Evolutionary conservation across 2,329 filamentous ascomycete genomes (phyloP).

Genomic region (Dactylellina haptotyla): DNA sequence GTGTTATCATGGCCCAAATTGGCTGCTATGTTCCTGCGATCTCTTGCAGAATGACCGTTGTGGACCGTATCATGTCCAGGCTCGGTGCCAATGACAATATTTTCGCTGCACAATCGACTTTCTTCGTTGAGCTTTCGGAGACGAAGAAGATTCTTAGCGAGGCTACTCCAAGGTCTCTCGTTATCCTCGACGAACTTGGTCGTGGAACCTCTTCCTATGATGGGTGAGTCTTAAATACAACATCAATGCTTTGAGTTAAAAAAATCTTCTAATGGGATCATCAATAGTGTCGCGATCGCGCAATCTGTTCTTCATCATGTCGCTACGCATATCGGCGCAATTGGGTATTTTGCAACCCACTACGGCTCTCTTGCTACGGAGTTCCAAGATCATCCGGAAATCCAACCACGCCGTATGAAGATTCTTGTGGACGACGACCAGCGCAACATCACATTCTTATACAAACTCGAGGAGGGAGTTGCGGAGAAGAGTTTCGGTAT

Average conservation of each 20-base stretch:
- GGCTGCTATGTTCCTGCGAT: conserved; percentile 89
- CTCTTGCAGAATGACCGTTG: conserved; percentile 83
- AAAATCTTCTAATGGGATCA: conserved; percentile 11
- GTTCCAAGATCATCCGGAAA: conserved; percentile 88
- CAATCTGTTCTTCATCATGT: conserved; percentile 98
- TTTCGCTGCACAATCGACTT: conserved; percentile 95
- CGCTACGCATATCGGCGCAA: conserved; percentile 88
- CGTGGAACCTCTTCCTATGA: conserved; percentile 96
- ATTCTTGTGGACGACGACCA: conserved; percentile 89
- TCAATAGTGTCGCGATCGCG: conserved; percentile 83
- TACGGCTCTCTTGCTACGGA: conserved; percentile 94
- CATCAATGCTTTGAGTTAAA: not conserved
- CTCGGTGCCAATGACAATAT: conserved; percentile 99
- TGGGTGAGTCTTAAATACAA: conserved; percentile 61
- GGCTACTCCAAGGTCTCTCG: conserved; percentile 89
- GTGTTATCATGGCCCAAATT: conserved; percentile 96
- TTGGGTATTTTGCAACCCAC: conserved; percentile 97
- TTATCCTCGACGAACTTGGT: conserved; percentile 95
- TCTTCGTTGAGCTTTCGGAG: conserved; percentile 96
- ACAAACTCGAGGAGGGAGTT: conserved; percentile 90
- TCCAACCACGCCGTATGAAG: conserved; percentile 86
- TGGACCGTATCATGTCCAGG: conserved; percentile 98
- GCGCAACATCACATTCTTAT: conserved; percentile 92
- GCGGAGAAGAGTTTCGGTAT: conserved; percentile 98
- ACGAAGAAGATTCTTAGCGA: conserved; percentile 98